A percentile compares a stretch with the other conserved stretches of the same genome.
Conservation (phyloP, 345 rosid species). For the Carallia brachiata region DNA sequence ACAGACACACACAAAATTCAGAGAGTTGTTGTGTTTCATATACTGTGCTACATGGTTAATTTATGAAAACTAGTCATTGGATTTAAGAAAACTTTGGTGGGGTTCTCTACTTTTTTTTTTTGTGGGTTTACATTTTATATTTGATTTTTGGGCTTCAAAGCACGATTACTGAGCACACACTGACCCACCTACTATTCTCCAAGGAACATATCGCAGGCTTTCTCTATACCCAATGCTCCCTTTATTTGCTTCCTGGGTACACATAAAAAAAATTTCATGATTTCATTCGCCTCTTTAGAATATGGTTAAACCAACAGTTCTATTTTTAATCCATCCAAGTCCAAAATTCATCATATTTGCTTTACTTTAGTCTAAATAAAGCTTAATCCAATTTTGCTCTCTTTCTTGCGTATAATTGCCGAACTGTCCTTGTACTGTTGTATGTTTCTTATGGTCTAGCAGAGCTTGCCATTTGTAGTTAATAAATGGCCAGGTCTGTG, state of each 20-base stretch:
- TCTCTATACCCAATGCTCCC: slow-evolving; percentile 44
- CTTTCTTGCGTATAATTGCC: neutral
- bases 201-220: slow-evolving; percentile 45
- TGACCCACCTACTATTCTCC: slow-evolving; percentile 3
- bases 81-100: neutral
- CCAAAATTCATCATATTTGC: neutral
- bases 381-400: neutral
- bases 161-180: slow-evolving; percentile 37
- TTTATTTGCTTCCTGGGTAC: slow-evolving; percentile 15
- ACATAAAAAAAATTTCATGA: neutral
- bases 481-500: neutral
- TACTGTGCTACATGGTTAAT: neutral
- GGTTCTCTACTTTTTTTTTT: slow-evolving; percentile 1
- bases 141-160: slow-evolving; percentile 19
- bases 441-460: neutral
- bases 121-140: slow-evolving; percentile 3
- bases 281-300: slow-evolving; percentile 9
- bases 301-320: neutral
- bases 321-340: neutral
- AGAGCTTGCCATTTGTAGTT: neutral
- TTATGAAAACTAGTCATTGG: neutral
- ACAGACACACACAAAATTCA: neutral
- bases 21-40: neutral
- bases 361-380: neutral
- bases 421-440: neutral